These are phyloP conservation scores for Chlorophyllum brunneum DNA, from an alignment of 768 basidiomycete genomes.

Conservation along the genomic window DNA sequence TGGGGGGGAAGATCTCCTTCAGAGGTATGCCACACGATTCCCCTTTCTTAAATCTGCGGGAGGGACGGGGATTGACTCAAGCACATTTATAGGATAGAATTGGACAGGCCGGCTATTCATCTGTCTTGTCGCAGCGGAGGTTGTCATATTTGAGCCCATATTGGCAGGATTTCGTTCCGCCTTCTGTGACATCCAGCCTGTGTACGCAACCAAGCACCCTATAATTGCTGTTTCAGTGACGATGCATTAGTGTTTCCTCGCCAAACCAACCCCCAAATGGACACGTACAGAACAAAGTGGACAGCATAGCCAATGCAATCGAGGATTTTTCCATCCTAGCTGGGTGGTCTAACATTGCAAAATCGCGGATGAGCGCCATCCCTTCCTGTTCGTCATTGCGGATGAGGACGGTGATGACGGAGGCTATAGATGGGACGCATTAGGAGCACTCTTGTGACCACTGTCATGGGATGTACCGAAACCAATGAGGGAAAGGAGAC, in stretches of 20 bases:
- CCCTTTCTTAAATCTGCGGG: no score
- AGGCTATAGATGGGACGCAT: background rate
- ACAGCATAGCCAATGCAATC: slow-evolving; percentile 7
- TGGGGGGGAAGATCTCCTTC: no score
- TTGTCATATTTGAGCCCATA: no score
- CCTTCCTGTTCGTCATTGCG: background rate
- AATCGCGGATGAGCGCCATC: slow-evolving; percentile 9
- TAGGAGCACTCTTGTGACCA: background rate
- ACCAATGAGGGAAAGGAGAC: slow-evolving; percentile 3
- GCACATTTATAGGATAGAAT: no score
- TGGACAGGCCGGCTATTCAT: no score
- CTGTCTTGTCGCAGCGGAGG: no score
- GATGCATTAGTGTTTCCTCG: background rate
- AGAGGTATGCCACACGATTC: no score
- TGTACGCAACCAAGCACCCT: slow-evolving; percentile 8
- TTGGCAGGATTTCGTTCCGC: background rate
- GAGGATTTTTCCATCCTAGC: background rate
- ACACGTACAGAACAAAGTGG: slow-evolving; percentile 6
- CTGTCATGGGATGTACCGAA: no score
- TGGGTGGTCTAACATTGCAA: slow-evolving; percentile 5
- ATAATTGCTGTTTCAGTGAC: background rate
- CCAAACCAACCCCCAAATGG: background rate
- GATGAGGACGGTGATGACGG: background rate
- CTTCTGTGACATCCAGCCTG: background rate
- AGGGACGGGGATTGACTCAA: no score